Evolutionary conservation across 2,329 filamentous ascomycete genomes (phyloP), one percentile per base, ranked within the genome.

Genomic region (Colletotrichum karsti): DNA sequence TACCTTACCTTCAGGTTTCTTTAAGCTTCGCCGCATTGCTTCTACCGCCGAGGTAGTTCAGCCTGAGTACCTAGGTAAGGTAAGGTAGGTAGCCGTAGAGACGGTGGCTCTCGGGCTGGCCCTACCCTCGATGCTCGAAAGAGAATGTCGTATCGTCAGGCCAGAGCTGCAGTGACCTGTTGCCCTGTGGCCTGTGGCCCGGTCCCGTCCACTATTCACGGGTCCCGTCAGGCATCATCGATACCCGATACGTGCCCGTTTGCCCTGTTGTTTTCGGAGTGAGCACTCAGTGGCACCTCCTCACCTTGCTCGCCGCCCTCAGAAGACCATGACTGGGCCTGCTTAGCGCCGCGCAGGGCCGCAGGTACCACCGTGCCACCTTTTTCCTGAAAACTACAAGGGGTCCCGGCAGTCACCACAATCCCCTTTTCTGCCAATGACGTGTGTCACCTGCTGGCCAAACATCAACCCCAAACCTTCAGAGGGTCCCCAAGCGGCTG

Each of bases 391-490:
- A 65, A 64, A 65, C 39, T 65, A 65, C 60, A 68, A 59, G 65
- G 64, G 61, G 65, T 65, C 64, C 59, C 65, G 65, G 65, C 60
- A 65, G 65, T 65, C 65, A 68, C 65, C 61, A 30, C 61, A 60
- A 64, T 67, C 65, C 62, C 65, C 65, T 65, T 67, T 68, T 68
- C 65, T 68, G 65, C 65, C 65, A 68, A 68, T 68, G 65, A 68
- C 65, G 65, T 68, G 65, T 68, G 65, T 68, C 65, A 68, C 61
- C 65, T 68, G 65, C 60, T 67, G 61, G 48, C 65, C 46, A 65
- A 65, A 68, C 65, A 58, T 68, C 60, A 58, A 68, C 54, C 60
- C 65, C 65, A 68, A 68, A 68, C 65, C 61, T 68, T 59, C 65
- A 54, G 65, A 68, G 65, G 53, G 46, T 59, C 65, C 65, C 65